phyloP scores from a whole-genome alignment of 768 basidiomycete genomes.

The Wakefieldia striispora region DNA sequence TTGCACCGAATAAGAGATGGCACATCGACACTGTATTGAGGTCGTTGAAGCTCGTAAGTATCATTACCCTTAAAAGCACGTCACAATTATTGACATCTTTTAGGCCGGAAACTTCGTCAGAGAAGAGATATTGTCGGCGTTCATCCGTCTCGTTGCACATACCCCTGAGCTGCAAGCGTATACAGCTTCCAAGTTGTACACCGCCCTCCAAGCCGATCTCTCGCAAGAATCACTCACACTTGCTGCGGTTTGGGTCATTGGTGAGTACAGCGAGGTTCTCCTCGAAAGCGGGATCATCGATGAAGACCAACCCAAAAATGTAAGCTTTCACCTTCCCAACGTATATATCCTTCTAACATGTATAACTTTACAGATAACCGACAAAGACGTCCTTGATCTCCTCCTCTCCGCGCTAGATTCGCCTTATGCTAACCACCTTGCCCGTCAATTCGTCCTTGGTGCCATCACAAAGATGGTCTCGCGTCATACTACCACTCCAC shows the following conservation, averaged over 20 bases:
- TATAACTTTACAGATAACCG: constrained; percentile 52
- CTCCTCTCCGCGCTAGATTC: constrained; percentile 86
- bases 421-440: constrained; percentile 89
- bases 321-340: constrained; percentile 33
- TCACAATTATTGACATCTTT: neutral
- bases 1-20: constrained; percentile 97
- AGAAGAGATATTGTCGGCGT: constrained; percentile 92
- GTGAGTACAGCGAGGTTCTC: constrained; percentile 92
- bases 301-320: constrained; percentile 69
- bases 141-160: constrained; percentile 94
- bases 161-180: constrained; percentile 97
- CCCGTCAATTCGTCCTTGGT: constrained; percentile 89
- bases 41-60: constrained; percentile 81
- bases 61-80: neutral
- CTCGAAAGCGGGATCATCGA: constrained; percentile 82
- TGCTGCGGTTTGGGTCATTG: constrained; percentile 92
- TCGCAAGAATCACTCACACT: constrained; percentile 96
- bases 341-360: neutral
- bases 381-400: constrained; percentile 83
- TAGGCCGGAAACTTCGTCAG: constrained; percentile 98
- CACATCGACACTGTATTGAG: constrained; percentile 97
- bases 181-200: constrained; percentile 87
- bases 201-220: constrained; percentile 83
- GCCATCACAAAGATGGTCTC: constrained; percentile 89
- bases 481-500: constrained; percentile 60